phyloP scores from a whole-genome alignment of 805 yeast genomes.

The Candida manassasensis region DNA sequence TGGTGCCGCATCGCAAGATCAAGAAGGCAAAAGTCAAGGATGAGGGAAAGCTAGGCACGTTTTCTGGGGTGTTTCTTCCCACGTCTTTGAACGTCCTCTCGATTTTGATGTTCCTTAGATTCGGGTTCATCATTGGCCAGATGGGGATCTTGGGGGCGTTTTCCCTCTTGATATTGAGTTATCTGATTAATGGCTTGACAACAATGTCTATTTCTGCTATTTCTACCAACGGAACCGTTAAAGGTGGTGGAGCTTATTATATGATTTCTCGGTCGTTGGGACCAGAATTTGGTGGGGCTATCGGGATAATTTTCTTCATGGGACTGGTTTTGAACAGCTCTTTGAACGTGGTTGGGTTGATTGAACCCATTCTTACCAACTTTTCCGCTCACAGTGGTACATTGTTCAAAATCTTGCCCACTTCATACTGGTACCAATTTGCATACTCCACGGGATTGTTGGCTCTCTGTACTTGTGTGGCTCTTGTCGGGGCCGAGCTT shows the following conservation, averaged over 20 bases:
- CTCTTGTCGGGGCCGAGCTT: conserved; percentile 73
- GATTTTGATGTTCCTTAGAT: conserved; percentile 89
- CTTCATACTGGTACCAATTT: conserved; percentile 64
- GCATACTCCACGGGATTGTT: conserved; percentile 67
- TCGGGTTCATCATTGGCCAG: conserved; percentile 93
- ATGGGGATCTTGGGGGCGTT: conserved; percentile 83
- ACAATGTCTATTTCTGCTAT: conserved; percentile 91
- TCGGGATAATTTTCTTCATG: conserved; percentile 87
- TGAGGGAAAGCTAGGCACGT: conserved; percentile 61
- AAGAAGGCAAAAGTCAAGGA: background rate
- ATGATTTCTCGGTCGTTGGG: conserved; percentile 95
- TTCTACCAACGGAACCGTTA: conserved; percentile 94
- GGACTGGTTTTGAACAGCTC: conserved; percentile 93
- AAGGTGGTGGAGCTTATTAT: conserved; percentile 98
- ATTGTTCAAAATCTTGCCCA: conserved; percentile 56
- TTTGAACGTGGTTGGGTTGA: conserved; percentile 90
- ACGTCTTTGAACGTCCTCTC: conserved; percentile 90
- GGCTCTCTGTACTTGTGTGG: conserved; percentile 66
- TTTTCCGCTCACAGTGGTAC: conserved; percentile 63
- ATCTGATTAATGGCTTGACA: conserved; percentile 76
- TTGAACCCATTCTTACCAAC: conserved; percentile 82
- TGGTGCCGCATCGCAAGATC: background rate
- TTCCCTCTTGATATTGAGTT: conserved; percentile 63
- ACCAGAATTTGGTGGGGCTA: conserved; percentile 97
- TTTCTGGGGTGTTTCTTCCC: conserved; percentile 89